phyloP scores from a whole-genome alignment of 495 filamentous ascomycete species.

The Podospora didyma region DNA sequence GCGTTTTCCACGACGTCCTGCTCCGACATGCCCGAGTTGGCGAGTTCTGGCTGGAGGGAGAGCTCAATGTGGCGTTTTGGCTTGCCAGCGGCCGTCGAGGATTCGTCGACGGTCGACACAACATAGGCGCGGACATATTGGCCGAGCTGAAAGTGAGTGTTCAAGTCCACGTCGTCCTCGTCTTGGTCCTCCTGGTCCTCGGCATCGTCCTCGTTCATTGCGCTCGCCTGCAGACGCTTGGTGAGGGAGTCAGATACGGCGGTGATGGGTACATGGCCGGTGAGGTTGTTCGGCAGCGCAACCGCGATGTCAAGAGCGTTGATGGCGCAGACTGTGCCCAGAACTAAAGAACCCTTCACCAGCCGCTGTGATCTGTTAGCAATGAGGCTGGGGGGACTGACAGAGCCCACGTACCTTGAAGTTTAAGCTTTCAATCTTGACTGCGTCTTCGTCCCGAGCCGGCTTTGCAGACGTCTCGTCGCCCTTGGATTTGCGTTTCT shows the following conservation, averaged over 20 bases:
- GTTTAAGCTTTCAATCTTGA: slow-evolving; percentile 80
- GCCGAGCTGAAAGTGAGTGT: slow-evolving; percentile 71
- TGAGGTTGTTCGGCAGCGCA: slow-evolving; percentile 86
- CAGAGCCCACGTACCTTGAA: too few relatives aligned
- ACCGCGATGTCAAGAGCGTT: slow-evolving; percentile 72
- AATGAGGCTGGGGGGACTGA: too few relatives aligned
- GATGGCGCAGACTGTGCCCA: slow-evolving; percentile 82
- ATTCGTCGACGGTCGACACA: slow-evolving; percentile 64
- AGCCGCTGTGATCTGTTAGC: too few relatives aligned
- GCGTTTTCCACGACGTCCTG: slow-evolving; percentile 66
- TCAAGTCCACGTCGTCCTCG: slow-evolving; percentile 61
- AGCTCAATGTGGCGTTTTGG: slow-evolving; percentile 79
- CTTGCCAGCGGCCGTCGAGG: slow-evolving; percentile 45
- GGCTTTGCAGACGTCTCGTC: slow-evolving; percentile 37
- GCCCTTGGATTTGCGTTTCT: slow-evolving; percentile 52
- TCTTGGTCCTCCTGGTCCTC: slow-evolving; percentile 42
- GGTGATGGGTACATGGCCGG: slow-evolving; percentile 86
- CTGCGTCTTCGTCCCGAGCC: slow-evolving; percentile 49
- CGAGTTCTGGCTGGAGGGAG: slow-evolving; percentile 67
- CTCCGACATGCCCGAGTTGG: slow-evolving; percentile 68
- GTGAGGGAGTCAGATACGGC: slow-evolving; percentile 65
- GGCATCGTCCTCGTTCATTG: slow-evolving; percentile 46
- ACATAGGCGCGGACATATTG: slow-evolving; percentile 89
- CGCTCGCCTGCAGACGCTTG: slow-evolving; percentile 59
- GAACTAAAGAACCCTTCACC: slow-evolving; percentile 74